Base-by-base conservation (phyloP, 345 rosid genomes). In the Moricandia moricandioides region DNA sequence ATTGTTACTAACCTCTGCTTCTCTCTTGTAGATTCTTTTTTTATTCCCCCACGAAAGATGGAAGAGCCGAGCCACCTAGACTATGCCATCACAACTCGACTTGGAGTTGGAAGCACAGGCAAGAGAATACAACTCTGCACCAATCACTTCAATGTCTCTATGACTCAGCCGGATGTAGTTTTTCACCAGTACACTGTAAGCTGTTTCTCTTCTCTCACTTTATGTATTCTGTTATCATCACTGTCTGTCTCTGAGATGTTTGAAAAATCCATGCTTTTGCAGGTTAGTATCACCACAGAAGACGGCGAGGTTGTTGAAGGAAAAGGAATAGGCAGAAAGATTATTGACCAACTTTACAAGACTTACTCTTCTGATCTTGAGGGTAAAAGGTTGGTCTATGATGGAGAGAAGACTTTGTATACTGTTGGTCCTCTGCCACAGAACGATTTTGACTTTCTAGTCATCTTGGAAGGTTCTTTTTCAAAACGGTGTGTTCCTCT, bases 121-220 rank as follows among this genome's bases (percentile, higher is more conserved):
- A 69, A 43, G 21, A 77, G 56, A 24, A 78, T 91, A 75, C 52
- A 80, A 39, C 67, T 94, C 79, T 88, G 86, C 26, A 59, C 88
- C 52, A 94, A 94, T 79, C 93, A 91, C 84, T 94, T 79, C 69
- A 80, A 86, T 83, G 97, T 83, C 59, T 69, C 86, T 11, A 79
- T 94, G 47, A 65, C 71, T 63, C 71, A 54, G 47, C 82, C 84
- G 43, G 86, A 90, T 85, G 86, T 83, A 12, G 85, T 87, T 34
- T 91, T 91, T 77, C 86, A 87, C 83, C 96, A 91, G 71, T 91
- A 91, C 68, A 83, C 68, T 74, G 98, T 94, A 88, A 76, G 93
- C 24, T 21, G 24, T 69, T 78, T 62, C 7, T 18, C 45, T 39
- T 33, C 29, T 17, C 24, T 64, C 66, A 30, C 34, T 75, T 55